Evolutionary conservation across 73 alveolate genomes (phyloP).

Genomic region (Paramecium octaurelia): DNA sequence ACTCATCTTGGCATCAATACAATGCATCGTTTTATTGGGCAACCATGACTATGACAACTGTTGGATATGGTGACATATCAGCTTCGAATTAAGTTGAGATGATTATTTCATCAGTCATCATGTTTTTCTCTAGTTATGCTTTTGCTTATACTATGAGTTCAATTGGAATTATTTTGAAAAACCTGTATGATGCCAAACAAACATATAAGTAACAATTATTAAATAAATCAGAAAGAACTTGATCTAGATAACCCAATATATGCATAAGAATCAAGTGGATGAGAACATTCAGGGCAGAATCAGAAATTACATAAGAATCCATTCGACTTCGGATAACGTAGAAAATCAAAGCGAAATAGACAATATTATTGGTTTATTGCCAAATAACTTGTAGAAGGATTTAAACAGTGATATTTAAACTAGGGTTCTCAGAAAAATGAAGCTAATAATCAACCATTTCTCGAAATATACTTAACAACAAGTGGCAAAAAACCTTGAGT

Average conservation of each 20-base stretch:
- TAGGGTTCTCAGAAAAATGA: neutral
- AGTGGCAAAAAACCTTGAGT: neutral
- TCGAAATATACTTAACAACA: neutral
- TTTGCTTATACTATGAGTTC: slow-evolving; percentile 59
- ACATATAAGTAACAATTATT: neutral
- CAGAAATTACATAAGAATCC: neutral
- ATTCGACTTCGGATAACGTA: neutral
- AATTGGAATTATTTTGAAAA: slow-evolving; percentile 49
- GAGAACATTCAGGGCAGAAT: neutral
- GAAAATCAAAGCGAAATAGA: neutral
- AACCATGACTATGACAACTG: slow-evolving; percentile 58
- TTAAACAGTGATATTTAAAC: neutral
- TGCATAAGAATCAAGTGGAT: slow-evolving; percentile 14
- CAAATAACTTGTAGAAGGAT: neutral
- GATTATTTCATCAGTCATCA: neutral
- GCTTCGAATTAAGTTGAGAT: slow-evolving; percentile 44
- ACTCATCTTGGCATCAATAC: slow-evolving; percentile 1
- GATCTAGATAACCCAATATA: neutral
- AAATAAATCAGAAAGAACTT: neutral
- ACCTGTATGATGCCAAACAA: slow-evolving; percentile 15
- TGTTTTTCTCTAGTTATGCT: slow-evolving; percentile 49
- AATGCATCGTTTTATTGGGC: slow-evolving; percentile 59
- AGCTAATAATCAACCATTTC: neutral
- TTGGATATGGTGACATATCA: slow-evolving; percentile 58
- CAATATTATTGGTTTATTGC: neutral